Evolutionary conservation across 2,329 filamentous ascomycete species (phyloP), one percentile per base, ranked within the genome.

Genomic region (Davidsoniella eucalypti): DNA sequence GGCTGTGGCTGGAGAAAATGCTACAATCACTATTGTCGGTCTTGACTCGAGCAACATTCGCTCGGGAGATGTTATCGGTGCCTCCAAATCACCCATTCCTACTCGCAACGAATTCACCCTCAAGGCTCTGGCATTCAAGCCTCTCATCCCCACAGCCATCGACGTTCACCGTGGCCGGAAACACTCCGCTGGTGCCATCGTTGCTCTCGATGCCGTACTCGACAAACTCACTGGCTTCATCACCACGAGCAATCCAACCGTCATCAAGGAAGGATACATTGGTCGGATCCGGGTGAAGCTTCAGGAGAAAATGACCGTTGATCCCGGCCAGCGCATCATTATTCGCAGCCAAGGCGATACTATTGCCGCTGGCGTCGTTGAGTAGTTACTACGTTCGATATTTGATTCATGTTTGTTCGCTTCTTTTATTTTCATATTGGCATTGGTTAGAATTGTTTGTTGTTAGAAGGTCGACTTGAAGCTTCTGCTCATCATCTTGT

Each of bases 1-100:
- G 87, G 87, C 85, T 0, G 87, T 95, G 12, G 88, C 90, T 1
- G 90, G 90, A 1, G 87, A 96, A 60, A 94, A 92, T 53, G 78
- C 85, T 14, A 82, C 80, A 0, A 68, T 98, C n/a, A 83, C 93
- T 56, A 72, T 98, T 45, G 73, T 78, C 7, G 83, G 90, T 56
- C 87, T 95, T 60, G 90, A 96, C 58, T 76, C 84, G 0, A 75
- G 84, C 14, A 83, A 95, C 58, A 73, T 98, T 8, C 77, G 79
- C 43, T 73, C 84, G 6, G 92, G 92, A 17, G 88, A 96, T 60
- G 83, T 96, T 16, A 66, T 94, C n/a, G 94, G 87, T 65, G 72
- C 76, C 44, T 72, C 78, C 0, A 70, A 72, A 1, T 66, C 73
- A 1, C 82, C 87, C 0, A 80, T 94, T 33, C 66, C 70, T 23